These are phyloP conservation scores for Lyophyllum atratum DNA, from an alignment of 768 basidiomycete species.

Conservation along the genomic window DNA sequence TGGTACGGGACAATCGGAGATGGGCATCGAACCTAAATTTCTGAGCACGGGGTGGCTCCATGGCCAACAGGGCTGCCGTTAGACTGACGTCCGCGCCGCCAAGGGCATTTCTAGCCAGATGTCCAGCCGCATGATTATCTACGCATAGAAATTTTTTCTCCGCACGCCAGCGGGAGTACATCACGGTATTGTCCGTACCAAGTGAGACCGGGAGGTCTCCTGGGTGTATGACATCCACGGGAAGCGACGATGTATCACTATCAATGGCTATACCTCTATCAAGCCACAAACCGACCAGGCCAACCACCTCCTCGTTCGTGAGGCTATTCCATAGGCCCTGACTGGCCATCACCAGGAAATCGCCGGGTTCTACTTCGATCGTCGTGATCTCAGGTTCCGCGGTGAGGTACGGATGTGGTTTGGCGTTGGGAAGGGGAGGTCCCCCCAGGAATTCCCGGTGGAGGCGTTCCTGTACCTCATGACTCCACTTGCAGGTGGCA, in stretches of 20 bases:
- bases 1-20: background rate
- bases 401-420: conserved; percentile 49
- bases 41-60: conserved; percentile 35
- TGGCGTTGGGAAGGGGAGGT: conserved; percentile 26
- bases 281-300: conserved; percentile 51
- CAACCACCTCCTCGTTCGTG: conserved; percentile 55
- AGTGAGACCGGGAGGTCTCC: conserved; percentile 30
- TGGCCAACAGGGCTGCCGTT: conserved; percentile 36
- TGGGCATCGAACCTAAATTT: conserved; percentile 30
- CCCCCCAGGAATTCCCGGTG: conserved; percentile 36
- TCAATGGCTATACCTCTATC: conserved; percentile 17
- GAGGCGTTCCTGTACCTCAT: conserved; percentile 37
- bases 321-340: conserved; percentile 57
- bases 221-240: conserved; percentile 13
- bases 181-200: conserved; percentile 31
- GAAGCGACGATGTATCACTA: background rate
- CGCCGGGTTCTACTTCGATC: conserved; percentile 41
- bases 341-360: conserved; percentile 55
- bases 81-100: conserved; percentile 47
- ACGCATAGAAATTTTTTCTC: conserved; percentile 40
- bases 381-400: conserved; percentile 54
- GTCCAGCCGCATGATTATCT: conserved; percentile 46
- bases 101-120: conserved; percentile 51
- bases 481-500: conserved; percentile 43
- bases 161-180: conserved; percentile 36